Base-by-base conservation (phyloP, 2,329 filamentous ascomycete genomes). In the Clarireedia paspali region DNA sequence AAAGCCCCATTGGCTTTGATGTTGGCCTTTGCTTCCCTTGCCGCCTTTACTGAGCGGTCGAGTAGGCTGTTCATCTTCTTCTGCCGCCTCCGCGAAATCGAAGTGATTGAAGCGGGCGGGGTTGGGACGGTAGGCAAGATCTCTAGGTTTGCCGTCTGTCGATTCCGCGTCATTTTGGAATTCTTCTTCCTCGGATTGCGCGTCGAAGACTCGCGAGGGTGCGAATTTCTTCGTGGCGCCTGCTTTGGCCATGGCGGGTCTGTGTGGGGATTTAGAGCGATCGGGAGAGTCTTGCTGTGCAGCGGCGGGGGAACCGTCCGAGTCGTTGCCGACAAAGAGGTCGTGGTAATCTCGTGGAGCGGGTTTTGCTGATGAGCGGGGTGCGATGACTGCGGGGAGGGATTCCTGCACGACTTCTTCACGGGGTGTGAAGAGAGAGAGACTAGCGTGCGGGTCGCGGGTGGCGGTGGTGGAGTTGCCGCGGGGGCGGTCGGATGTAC, bases 81-180 rank as follows among this genome's bases (percentile, higher is more conserved):
- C 66, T 14, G 76, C 73, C 50, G 83, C 84, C 62, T 90, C 84
- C 57, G 79, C 83, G 67, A 95, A 88, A 58, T 91, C 85, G 68
- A 95, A 95, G 72, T 97, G 92, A 57, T 87, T 77, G 74, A 84
- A 96, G 71, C 90, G 95, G 67, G 83, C 83, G 2, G 88, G 81
- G 70, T 94, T 82, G 6, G 88, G 85, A 66, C 62, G 78, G 66
- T 79, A 77, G 62, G 72, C 73, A 53, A 72, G 73, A 42, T 76
- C 74, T 26, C 69, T 65, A 27, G 72, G 70, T 46, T 67, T 62
- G 39, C 72, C 69, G 47, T 76, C 72, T 40, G 74, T 74, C 73
- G 62, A 77, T 7, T 36, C 27, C 23, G 20, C 46, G n/a, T 17
- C 70, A 48, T 71, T 70, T 20, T 69, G 60, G 80, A 76, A 53